Conservation (phyloP, 2,329 filamentous ascomycete genomes). For the Hymenoscyphus fraxineus region DNA sequence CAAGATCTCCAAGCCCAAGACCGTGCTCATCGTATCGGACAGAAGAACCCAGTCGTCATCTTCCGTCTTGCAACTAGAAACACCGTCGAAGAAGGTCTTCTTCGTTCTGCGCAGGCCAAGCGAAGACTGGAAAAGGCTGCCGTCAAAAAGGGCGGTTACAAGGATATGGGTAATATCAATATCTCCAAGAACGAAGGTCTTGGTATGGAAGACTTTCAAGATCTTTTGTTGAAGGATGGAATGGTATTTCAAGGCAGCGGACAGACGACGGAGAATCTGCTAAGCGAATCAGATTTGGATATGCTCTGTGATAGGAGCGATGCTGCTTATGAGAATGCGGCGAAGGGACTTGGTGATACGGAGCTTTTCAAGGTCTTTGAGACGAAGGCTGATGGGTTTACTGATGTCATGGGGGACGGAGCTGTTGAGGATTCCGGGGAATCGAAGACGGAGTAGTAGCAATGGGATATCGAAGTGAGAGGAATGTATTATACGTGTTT, state of each 20-base stretch:
- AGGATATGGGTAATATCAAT: constrained; percentile 48
- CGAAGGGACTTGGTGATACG: constrained; percentile 71
- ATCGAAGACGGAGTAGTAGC: neutral
- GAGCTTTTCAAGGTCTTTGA: constrained; percentile 75
- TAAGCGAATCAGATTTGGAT: constrained; percentile 73
- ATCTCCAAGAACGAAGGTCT: constrained; percentile 56
- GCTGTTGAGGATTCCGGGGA: neutral
- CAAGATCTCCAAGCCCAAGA: constrained; percentile 97
- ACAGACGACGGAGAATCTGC: constrained; percentile 52
- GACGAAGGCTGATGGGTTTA: constrained; percentile 53
- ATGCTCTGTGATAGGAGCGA: constrained; percentile 71
- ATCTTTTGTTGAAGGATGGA: constrained; percentile 69
- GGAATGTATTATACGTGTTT: neutral
- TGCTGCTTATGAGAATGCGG: constrained; percentile 64
- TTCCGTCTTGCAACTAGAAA: constrained; percentile 91
- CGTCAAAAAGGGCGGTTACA: constrained; percentile 88
- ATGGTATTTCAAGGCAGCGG: constrained; percentile 56
- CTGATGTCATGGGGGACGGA: constrained; percentile 23
- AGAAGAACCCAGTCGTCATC: constrained; percentile 86
- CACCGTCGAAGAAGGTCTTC: constrained; percentile 83
- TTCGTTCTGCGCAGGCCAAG: constrained; percentile 87
- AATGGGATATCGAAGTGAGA: neutral
- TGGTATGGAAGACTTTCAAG: constrained; percentile 46
- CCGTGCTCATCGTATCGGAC: constrained; percentile 89
- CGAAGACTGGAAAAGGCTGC: constrained; percentile 89